Conservation (phyloP, 176 grass and related monocot species). For the Eragrostis nindensis region DNA sequence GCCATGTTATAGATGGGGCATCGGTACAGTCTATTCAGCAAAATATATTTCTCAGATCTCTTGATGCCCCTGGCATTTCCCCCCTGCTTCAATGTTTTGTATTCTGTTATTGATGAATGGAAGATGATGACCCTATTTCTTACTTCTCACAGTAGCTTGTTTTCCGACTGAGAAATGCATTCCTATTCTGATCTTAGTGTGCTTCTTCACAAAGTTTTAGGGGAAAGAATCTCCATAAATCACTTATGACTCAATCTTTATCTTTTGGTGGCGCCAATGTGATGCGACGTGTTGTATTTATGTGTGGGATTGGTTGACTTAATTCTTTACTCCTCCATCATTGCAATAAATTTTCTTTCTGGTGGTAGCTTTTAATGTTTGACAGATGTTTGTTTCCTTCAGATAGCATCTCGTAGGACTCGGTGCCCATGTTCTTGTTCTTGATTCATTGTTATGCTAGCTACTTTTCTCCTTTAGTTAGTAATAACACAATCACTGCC, state of each 20-base stretch:
- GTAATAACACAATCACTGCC: not conserved
- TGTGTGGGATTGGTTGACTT: not conserved
- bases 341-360: conserved; percentile 39
- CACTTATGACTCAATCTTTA: conserved; percentile 5
- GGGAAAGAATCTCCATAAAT: not conserved
- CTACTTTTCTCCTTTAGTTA: conserved; percentile 27
- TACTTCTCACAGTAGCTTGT: not conserved
- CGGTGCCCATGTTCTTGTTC: not conserved
- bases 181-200: conserved; percentile 5
- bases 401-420: conserved; percentile 6
- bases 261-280: not conserved
- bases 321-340: conserved; percentile 10
- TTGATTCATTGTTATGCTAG: not conserved
- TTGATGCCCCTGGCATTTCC: not conserved
- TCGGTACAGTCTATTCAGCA: conserved; percentile 23
- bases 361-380: conserved; percentile 20
- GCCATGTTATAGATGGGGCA: conserved; percentile 3
- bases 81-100: not conserved
- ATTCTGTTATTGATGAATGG: not conserved
- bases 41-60: conserved; percentile 43
- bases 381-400: not conserved
- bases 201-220: not conserved
- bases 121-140: not conserved
- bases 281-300: conserved; percentile 21
- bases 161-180: not conserved